Evolutionary conservation across 2,329 filamentous ascomycete species (phyloP).

Genomic region (Penicillium rolfsii): DNA sequence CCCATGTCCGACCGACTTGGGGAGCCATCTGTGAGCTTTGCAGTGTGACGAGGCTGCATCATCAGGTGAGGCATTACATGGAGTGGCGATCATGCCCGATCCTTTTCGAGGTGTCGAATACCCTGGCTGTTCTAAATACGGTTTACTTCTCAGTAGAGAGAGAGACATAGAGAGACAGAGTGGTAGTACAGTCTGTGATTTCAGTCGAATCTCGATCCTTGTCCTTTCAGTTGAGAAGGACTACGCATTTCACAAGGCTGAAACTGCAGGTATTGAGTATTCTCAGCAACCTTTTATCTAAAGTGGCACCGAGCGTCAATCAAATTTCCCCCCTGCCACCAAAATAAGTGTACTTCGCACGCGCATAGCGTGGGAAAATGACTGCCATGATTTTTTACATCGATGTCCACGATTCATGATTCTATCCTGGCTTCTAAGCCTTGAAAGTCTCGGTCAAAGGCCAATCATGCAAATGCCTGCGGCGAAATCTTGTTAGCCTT

Average conservation of each 20-base stretch:
- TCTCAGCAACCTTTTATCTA: not conserved
- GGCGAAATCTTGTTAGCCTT: constrained; percentile 7
- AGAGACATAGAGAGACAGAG: not conserved
- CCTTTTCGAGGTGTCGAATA: not conserved
- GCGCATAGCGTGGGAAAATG: not conserved
- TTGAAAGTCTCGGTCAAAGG: constrained; percentile 12
- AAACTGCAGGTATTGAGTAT: not conserved
- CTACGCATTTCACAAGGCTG: not conserved
- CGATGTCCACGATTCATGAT: not conserved
- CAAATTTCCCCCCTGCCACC: constrained; percentile 2
- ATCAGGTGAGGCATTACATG: constrained; percentile 14
- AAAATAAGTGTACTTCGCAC: not conserved
- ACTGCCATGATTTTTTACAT: not conserved
- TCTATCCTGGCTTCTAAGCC: not conserved
- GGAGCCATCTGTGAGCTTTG: not conserved
- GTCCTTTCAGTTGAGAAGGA: not conserved
- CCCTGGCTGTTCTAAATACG: no score
- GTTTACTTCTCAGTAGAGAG: not conserved
- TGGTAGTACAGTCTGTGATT: not conserved
- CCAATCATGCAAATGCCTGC: constrained; percentile 1
- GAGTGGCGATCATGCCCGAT: not conserved
- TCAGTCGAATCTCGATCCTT: not conserved
- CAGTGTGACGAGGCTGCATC: constrained; percentile 20
- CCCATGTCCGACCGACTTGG: not conserved
- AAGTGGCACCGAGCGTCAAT: constrained; percentile 3